Evolutionary conservation across 2,329 filamentous ascomycete genomes (phyloP), one percentile per base, ranked within the genome.

Genomic region (Triangularia verruculosa): DNA sequence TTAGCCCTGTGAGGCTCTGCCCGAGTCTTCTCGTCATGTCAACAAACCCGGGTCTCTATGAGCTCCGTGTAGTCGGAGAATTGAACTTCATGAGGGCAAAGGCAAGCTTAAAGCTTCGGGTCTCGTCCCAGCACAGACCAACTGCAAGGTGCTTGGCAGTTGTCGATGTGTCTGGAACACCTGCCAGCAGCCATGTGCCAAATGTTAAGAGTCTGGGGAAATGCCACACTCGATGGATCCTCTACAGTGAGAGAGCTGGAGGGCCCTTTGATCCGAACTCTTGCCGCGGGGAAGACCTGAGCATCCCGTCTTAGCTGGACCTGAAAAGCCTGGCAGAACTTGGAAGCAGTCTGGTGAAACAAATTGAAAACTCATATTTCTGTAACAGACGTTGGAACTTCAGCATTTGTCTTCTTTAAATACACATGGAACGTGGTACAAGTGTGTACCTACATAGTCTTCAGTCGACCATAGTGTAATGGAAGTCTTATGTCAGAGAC

Each of bases 201-300:
- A 8, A 47, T 47, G 39, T 47, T 8, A 20, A 17, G 1, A 20
- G 13, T 47, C 39, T 47, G 39, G 39, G 39, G n/a, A 47, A 47
- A 20, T 20, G 6, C 7, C 39, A 47, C 39, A 13, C 17, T 47
- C 9, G n/a, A 20, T 47, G 39, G 39, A 39, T 39, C 20, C n/a
- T n/a, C n/a, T n/a, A n/a, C n/a, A n/a, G n/a, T n/a, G n/a, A n/a
- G n/a, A n/a, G n/a, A n/a, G n/a, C n/a, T n/a, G n/a, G n/a, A n/a
- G n/a, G n/a, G 39, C n/a, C 64, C 59, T 27, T 67, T 66, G 57
- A 66, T 65, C 64, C 64, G 66, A 67, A 56, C 66, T 62, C 17
- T 57, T 47, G 32, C 32, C 30, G 39, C 39, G 39, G 39, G 39
- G 39, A 20, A 20, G 39, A 47, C n/a, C n/a, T 47, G 39, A 20